Conservation (phyloP, 257 asterid genomes). For the Pogostemon cablin region DNA sequence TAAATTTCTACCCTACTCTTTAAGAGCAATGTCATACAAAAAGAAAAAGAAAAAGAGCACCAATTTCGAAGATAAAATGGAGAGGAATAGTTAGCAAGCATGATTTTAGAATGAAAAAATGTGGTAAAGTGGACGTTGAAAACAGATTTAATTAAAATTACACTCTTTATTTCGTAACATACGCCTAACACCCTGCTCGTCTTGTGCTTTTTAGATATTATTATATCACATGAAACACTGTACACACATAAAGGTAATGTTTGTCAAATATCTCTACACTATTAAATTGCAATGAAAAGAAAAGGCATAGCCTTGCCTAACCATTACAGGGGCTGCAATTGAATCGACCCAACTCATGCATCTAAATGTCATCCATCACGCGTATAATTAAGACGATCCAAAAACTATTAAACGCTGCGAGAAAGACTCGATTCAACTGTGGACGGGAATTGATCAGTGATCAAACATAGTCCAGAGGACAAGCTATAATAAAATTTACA, state of each 20-base stretch:
- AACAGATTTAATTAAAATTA: too few relatives aligned
- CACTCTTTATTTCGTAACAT: not conserved
- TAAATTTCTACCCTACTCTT: too few relatives aligned
- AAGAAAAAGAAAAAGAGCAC: too few relatives aligned
- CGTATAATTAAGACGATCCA: too few relatives aligned
- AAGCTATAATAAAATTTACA: not conserved
- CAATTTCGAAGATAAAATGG: too few relatives aligned
- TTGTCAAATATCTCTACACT: too few relatives aligned
- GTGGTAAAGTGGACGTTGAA: too few relatives aligned
- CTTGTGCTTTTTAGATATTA: not conserved
- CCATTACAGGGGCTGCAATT: not conserved
- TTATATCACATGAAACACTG: too few relatives aligned
- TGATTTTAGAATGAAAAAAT: too few relatives aligned
- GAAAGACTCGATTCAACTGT: not conserved
- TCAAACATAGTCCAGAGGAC: not conserved
- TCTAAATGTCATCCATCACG: not conserved
- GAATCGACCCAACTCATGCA: not conserved
- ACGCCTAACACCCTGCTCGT: not conserved
- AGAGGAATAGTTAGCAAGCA: too few relatives aligned
- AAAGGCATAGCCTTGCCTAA: not conserved
- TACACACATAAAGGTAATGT: too few relatives aligned
- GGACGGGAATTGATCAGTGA: not conserved
- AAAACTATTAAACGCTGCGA: not conserved
- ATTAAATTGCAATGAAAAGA: slow-evolving; percentile 16
- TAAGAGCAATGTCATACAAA: too few relatives aligned